Base-by-base conservation (phyloP, 2,329 filamentous ascomycete species). In the Raffaelea arxii region DNA sequence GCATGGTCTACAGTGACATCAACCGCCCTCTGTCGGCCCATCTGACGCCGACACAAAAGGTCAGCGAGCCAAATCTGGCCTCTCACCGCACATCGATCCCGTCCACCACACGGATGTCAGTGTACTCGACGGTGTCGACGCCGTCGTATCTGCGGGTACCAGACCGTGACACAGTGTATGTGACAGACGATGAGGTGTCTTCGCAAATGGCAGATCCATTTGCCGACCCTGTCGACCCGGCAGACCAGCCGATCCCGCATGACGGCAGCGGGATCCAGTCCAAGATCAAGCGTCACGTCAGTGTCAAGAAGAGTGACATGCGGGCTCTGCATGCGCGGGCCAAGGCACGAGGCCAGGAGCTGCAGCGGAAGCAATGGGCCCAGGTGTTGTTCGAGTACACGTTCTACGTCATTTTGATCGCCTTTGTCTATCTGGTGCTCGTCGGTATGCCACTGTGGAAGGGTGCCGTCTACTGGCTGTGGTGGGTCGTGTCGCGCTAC, bases 401-500 rank as follows among this genome's bases (percentile, higher is more conserved):
- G 24, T 37, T 43, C 5, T 47, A 47, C 41, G 4, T 6, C 9
- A 9, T 35, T 19, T 41, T 47, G 24, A 24, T 40, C 14, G 24
- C 23, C n/a, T 43, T 47, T 32, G 32, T 47, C 12, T 47, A 47
- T 36, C 35, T 47, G 25, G 40, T 43, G 22, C 40, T 47, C n/a
- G 35, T 47, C 24, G 46, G 46, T 22, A 32, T 43, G 46, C 46
- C 46, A 19, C 32, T 47, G 32, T 47, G 46, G 46, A 18, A n/a
- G 11, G 46, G 46, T 14, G 41, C 46, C 32, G 46, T 42, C 23
- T 43, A 27, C 30, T 38, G 24, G 40, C 32, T 47, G 24, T 47
- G 43, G 40, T 47, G 41, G 40, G 46, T 47, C 14, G 41, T 47
- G 35, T 35, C 46, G 16, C 2, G 32, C 18, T 38, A 43, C 27